Base-by-base conservation (phyloP, 176 grass and related monocot species). In the Otatea glauca region DNA sequence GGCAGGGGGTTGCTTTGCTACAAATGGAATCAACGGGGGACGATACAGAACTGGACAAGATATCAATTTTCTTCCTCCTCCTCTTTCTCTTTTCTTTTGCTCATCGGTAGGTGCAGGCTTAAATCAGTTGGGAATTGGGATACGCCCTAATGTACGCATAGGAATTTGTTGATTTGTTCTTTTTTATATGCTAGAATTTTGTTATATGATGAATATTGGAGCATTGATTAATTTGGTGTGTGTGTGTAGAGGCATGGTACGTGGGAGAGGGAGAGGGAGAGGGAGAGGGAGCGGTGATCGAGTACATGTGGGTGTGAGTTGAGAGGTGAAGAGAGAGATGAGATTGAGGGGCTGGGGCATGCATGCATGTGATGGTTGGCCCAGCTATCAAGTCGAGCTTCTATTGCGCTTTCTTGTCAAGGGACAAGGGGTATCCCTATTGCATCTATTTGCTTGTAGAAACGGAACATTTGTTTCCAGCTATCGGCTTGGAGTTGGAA, bases 341-440 rank as follows among this genome's bases (percentile, higher is more conserved):
- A 13, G 32, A 48, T 44, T 56, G 12, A 37, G 18, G 32, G 29
- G 29, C n/a, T n/a, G 29, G 29, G 29, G 29, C 29, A 29, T 29
- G 29, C 29, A 50, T 25, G 86, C 90, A 94, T 94, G 92, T 94
- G 92, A 89, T 23, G 87, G 59, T 88, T 91, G 90, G 86, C 90
- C 90, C 92, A 80, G 71, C 89, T 68, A 75, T 94, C 92, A 92
- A 89, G 24, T 94, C 92, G 51, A 66, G 23, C 58, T 89, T 81
- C 89, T 89, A 81, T 89, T 88, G 92, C 76, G 92, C 89, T 92
- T 94, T 94, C 90, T 83, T 92, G 77, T 94, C 92, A 94, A 88
- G 81, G 55, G 78, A 90, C 86, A 87, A 82, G 84, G 70, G 75
- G 75, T 49, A 79, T 83, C 75, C 87, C 75, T 83, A 39, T 81